Conservation (phyloP, 2,329 filamentous ascomycete genomes). For the Fusarium nygamai region DNA sequence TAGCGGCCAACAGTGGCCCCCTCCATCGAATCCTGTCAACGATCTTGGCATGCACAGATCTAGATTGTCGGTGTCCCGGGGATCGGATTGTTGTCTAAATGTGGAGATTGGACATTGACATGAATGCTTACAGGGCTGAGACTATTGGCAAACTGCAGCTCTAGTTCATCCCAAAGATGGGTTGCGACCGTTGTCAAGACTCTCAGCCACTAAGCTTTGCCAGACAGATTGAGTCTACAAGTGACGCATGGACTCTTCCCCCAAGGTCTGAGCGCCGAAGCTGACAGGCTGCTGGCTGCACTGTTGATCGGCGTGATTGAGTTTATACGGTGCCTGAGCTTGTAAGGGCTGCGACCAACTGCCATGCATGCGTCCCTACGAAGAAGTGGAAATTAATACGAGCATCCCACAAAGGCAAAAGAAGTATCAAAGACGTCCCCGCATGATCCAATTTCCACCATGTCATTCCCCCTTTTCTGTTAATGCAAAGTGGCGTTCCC, state of each 20-base stretch:
- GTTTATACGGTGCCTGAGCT: background rate
- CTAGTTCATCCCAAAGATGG: background rate
- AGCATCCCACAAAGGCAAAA: rapidly evolving
- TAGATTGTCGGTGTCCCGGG: rapidly evolving
- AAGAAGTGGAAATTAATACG: background rate
- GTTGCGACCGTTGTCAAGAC: rapidly evolving
- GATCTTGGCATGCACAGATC: background rate
- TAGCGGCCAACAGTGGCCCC: rapidly evolving
- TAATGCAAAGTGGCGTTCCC: background rate
- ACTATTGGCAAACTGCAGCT: background rate
- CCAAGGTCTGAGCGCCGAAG: background rate
- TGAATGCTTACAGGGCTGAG: background rate
- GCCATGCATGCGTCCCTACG: background rate
- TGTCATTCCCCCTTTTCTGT: rapidly evolving
- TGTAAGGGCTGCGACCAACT: background rate
- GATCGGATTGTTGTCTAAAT: background rate
- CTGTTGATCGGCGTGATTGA: rapidly evolving
- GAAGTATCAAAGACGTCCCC: background rate
- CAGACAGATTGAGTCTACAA: background rate
- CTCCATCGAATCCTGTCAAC: rapidly evolving
- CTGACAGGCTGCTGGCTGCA: no score
- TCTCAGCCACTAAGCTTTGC: background rate
- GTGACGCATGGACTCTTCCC: rapidly evolving
- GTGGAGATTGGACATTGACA: background rate
- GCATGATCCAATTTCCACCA: background rate